A percentile compares a stretch with the other conserved stretches of the same genome.
These are phyloP conservation scores for Candida insectalens DNA, from an alignment of 805 yeast species.

Conservation along the genomic window DNA sequence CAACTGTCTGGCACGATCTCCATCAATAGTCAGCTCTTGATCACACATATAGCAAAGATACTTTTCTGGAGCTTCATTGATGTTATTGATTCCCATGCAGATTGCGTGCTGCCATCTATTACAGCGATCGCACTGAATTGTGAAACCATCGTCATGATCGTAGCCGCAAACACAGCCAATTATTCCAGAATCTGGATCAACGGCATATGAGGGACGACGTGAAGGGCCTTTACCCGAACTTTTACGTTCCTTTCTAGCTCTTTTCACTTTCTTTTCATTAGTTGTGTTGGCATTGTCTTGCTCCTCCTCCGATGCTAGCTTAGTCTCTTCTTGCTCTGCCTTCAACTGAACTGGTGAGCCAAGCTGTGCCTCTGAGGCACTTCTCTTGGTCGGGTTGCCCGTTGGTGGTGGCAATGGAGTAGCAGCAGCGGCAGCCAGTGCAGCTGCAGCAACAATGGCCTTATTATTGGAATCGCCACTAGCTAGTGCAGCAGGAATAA, in stretches of 20 bases:
- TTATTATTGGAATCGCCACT: slow-evolving; percentile 25
- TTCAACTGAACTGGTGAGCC: not conserved
- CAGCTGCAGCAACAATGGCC: slow-evolving; percentile 75
- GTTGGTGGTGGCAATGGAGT: slow-evolving; percentile 50
- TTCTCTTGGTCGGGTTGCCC: too few relatives aligned
- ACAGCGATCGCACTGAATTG: slow-evolving; percentile 90
- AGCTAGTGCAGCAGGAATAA: slow-evolving; percentile 28
- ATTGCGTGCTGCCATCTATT: slow-evolving; percentile 91
- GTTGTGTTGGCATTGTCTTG: too few relatives aligned
- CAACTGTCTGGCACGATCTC: slow-evolving; percentile 23
- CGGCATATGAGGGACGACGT: slow-evolving; percentile 47
- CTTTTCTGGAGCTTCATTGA: slow-evolving; percentile 72
- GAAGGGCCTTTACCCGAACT: slow-evolving; percentile 1
- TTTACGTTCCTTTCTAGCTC: not conserved
- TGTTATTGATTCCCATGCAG: slow-evolving; percentile 72
- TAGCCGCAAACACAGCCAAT: slow-evolving; percentile 86
- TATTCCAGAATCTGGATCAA: slow-evolving; percentile 73
- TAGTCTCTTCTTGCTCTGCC: not conserved
- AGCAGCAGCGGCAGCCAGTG: slow-evolving; percentile 74
- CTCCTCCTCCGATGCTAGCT: not conserved
- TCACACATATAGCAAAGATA: slow-evolving; percentile 76
- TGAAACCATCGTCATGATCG: slow-evolving; percentile 86
- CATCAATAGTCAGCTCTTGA: slow-evolving; percentile 30
- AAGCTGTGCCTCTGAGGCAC: not conserved
- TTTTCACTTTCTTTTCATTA: not conserved